Base-by-base conservation (phyloP, 352 stramenopile species). In the Phytophthora chlamydospora region DNA sequence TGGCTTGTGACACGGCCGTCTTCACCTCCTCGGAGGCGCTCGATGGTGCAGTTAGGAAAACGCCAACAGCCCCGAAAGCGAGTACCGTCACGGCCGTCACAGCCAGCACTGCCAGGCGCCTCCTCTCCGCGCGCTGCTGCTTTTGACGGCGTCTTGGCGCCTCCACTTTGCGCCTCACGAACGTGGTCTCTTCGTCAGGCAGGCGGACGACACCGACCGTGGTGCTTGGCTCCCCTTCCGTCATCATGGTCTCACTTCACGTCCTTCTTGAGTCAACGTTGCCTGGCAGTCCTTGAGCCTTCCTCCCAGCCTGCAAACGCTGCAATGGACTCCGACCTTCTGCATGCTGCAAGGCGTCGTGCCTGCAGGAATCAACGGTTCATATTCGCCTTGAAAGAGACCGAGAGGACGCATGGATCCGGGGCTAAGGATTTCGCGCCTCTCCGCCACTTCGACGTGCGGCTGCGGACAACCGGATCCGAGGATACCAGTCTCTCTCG, bases 101-200 rank as follows among this genome's bases (percentile, higher is more conserved):
- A 6, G 24, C 29, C 40, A 55, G 6, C n/a, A 65, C 40, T 7
- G 61, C 47, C 40, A 59, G 10, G 11, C 61, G 38, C 35, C 65
- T 69, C 46, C 35, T 63, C 21, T 54, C 39, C 5, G 55, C 54
- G 17, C 56, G 46, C n/a, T 65, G 56, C 14, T 39, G 61, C 31
- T 24, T 42, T 40, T 60, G 46, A 12, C 14, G 46, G 14, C 61
- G 61, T 32, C 29, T 58, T 32, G 61, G 61, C 10, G 55, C 61
- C 38, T 69, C 54, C 27, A 69, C 54, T 21, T 55, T 52, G 19
- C 55, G 48, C 2, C 48, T n/a, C 3, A 69, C 35, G 35, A 69
- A 69, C 0, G 61, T 19, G 11, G 61, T 69, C 54, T 65, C 54
- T n/a, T 69, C 61, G 31, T 65, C 55, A 27, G 61, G 40, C 6